Evolutionary conservation across 1,284 basidiomycete genomes (phyloP).

Genomic region (Termitomyces sp.): DNA sequence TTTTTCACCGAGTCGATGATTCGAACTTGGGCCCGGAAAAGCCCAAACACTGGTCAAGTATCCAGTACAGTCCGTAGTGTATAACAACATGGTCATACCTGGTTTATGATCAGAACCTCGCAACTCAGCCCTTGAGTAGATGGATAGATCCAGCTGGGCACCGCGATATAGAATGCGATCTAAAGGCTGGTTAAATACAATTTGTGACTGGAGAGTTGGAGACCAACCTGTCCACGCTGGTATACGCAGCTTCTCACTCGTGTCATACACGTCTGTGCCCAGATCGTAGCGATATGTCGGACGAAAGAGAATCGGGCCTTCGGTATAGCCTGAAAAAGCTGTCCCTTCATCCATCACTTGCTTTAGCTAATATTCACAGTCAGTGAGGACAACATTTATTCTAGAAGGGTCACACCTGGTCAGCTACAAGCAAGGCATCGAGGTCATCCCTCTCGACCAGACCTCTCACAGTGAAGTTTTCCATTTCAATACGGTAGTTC

Average conservation of each 20-base stretch:
- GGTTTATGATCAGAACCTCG: constrained; percentile 92
- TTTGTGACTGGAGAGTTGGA: neutral
- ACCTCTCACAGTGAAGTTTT: constrained; percentile 75
- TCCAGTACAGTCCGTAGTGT: neutral
- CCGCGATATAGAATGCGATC: constrained; percentile 92
- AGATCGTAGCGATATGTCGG: constrained; percentile 89
- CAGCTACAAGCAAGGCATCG: constrained; percentile 70
- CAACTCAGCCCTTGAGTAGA: constrained; percentile 77
- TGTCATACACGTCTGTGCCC: constrained; percentile 85
- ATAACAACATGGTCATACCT: constrained; percentile 37
- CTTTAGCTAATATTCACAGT: constrained; percentile 45
- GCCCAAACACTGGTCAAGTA: constrained; percentile 64
- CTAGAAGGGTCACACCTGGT: constrained; percentile 58
- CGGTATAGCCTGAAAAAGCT: constrained; percentile 83
- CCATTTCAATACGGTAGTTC: constrained; percentile 90
- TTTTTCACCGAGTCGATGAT: constrained; percentile 77
- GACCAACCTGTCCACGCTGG: constrained; percentile 92
- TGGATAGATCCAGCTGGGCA: constrained; percentile 52
- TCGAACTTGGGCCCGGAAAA: constrained; percentile 75
- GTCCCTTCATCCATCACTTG: constrained; percentile 63
- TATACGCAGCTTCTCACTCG: constrained; percentile 93
- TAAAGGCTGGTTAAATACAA: constrained; percentile 24
- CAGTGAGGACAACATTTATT: neutral
- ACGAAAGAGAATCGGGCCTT: constrained; percentile 83
- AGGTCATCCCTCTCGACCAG: constrained; percentile 63